Conservation (phyloP, 805 yeast genomes). For the Starmerella vaccinii region DNA sequence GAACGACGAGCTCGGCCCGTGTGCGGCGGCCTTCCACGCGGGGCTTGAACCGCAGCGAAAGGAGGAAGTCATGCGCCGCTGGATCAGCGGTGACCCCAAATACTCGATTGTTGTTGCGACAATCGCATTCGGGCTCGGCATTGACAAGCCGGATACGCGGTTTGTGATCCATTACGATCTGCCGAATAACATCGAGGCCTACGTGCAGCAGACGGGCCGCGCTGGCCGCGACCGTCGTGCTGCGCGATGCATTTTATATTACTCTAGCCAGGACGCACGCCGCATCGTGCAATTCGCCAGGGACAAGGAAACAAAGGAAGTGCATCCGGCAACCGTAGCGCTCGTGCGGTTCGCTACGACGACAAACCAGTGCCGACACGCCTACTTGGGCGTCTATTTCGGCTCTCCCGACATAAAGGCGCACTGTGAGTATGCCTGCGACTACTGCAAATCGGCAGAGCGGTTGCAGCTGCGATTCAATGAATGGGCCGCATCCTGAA, state of each 20-base stretch:
- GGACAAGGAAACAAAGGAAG: conserved; percentile 29
- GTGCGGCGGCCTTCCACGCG: conserved; percentile 75
- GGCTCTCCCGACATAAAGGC: conserved; percentile 46
- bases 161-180: conserved; percentile 81
- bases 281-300: conserved; percentile 63
- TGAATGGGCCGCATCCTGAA: conserved; percentile 16
- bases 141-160: conserved; percentile 90
- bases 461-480: conserved; percentile 14
- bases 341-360: conserved; percentile 17
- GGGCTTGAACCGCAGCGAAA: conserved; percentile 65
- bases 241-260: conserved; percentile 77
- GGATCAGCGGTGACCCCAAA: conserved; percentile 55
- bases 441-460: conserved; percentile 48
- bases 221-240: conserved; percentile 91
- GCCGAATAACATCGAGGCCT: conserved; percentile 87
- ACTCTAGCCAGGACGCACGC: conserved; percentile 32
- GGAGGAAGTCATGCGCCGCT: conserved; percentile 49
- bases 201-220: conserved; percentile 95
- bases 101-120: conserved; percentile 86
- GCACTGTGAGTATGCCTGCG: conserved; percentile 65
- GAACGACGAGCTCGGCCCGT: conserved; percentile 49
- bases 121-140: conserved; percentile 98
- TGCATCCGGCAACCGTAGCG: conserved; percentile 13
- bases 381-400: conserved; percentile 76
- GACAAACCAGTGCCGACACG: conserved; percentile 72